phyloP scores from a whole-genome alignment of 2,329 filamentous ascomycete species.

The Calcarisporium arbuscula region DNA sequence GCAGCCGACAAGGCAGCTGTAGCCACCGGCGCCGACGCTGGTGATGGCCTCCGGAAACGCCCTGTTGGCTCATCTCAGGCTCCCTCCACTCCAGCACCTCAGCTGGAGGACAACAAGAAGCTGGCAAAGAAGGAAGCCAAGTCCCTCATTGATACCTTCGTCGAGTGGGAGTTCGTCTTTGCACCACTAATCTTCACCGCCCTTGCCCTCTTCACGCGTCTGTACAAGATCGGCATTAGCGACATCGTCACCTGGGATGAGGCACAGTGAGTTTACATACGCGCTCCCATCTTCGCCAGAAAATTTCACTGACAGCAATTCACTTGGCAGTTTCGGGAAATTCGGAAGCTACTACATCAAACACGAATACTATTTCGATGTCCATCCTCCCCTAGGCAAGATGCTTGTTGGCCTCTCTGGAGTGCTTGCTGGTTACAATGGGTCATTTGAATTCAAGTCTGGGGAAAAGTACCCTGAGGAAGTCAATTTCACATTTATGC shows the following conservation, averaged over 20 bases:
- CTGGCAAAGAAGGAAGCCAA: slow-evolving; percentile 51
- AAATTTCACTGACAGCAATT: background rate
- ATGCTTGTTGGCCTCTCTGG: slow-evolving; percentile 96
- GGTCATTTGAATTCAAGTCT: slow-evolving; percentile 98
- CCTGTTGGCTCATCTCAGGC: slow-evolving; percentile 33
- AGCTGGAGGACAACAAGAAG: slow-evolving; percentile 56
- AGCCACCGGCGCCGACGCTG: slow-evolving; percentile 54
- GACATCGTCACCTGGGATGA: slow-evolving; percentile 63
- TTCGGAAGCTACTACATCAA: slow-evolving; percentile 99
- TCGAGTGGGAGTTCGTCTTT: slow-evolving; percentile 57
- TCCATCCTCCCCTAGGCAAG: slow-evolving; percentile 93
- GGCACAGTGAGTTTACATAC: slow-evolving; percentile 47
- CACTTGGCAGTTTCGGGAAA: slow-evolving; percentile 68
- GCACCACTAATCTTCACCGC: slow-evolving; percentile 55
- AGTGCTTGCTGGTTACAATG: slow-evolving; percentile 96
- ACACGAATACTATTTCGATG: slow-evolving; percentile 93
- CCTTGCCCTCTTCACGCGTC: slow-evolving; percentile 58
- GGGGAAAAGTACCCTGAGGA: slow-evolving; percentile 92
- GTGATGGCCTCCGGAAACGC: slow-evolving; percentile 51
- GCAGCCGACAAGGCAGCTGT: slow-evolving; percentile 47
- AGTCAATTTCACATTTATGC: slow-evolving; percentile 97
- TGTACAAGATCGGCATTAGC: slow-evolving; percentile 65
- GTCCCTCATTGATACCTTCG: slow-evolving; percentile 55
- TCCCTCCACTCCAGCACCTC: slow-evolving; percentile 28
- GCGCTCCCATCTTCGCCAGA: background rate